Evolutionary conservation across 257 asterid species (phyloP).

Genomic region (Solanum neorickii): DNA sequence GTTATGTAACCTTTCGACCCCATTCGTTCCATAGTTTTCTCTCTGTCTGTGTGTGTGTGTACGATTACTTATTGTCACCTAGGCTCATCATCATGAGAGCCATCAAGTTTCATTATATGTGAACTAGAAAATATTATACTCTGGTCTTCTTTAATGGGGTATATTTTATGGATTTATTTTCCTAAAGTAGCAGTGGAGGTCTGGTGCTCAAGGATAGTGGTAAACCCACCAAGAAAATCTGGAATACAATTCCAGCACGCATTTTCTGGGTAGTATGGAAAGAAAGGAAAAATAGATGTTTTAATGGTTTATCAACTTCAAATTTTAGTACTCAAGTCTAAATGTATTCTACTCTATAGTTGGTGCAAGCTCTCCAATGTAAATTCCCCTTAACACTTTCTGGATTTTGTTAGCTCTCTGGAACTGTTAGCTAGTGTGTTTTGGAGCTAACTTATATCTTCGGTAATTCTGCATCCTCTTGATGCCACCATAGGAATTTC

Average conservation of each 20-base stretch:
- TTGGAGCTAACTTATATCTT: not conserved
- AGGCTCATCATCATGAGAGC: not conserved
- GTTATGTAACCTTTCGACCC: not conserved
- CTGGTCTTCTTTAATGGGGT: not conserved
- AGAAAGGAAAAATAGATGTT: not conserved
- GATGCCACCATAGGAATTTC: not conserved
- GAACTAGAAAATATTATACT: not conserved
- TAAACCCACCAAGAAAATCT: not conserved
- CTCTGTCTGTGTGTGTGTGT: not conserved
- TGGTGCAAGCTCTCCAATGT: not conserved
- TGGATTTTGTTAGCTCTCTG: not conserved
- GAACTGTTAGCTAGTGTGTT: not conserved
- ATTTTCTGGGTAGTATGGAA: not conserved
- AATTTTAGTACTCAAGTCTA: not conserved
- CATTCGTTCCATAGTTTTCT: not conserved
- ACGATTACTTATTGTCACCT: not conserved
- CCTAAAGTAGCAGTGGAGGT: not conserved
- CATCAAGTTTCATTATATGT: not conserved
- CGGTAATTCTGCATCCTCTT: not conserved
- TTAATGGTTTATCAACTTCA: not conserved
- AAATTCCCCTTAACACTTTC: not conserved
- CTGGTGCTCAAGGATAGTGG: not conserved
- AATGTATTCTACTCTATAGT: not conserved
- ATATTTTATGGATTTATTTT: not conserved
- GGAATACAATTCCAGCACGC: not conserved